phyloP scores from a whole-genome alignment of 805 yeast species.

The Starmerella lactis-condensi region DNA sequence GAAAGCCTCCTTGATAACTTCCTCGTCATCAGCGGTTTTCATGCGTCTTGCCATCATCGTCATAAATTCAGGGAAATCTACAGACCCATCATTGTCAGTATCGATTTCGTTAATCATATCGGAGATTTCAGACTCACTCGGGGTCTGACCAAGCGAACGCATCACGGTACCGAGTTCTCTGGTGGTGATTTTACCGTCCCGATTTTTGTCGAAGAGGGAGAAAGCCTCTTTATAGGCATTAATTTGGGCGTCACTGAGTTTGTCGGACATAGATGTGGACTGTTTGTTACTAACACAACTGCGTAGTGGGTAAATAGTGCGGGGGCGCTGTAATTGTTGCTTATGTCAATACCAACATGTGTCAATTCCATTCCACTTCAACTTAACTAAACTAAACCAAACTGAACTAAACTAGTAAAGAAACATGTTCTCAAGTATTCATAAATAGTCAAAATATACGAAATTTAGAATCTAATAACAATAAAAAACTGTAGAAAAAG shows the following conservation, averaged over 20 bases:
- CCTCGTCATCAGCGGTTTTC: slow-evolving; percentile 93
- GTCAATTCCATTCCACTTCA: too few relatives aligned
- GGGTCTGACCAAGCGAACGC: slow-evolving; percentile 97
- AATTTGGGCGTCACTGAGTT: slow-evolving; percentile 88
- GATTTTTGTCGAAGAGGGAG: slow-evolving; percentile 88
- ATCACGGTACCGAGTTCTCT: slow-evolving; percentile 92
- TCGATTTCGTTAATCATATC: slow-evolving; percentile 97
- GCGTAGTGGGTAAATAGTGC: too few relatives aligned
- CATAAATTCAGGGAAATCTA: slow-evolving; percentile 64
- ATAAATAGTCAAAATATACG: too few relatives aligned
- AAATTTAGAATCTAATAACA: too few relatives aligned
- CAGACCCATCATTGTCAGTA: slow-evolving; percentile 79
- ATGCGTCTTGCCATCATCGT: slow-evolving; percentile 83
- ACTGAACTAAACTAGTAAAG: too few relatives aligned
- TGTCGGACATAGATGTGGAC: slow-evolving; percentile 37
- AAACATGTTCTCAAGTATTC: too few relatives aligned
- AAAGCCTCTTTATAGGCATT: slow-evolving; percentile 96
- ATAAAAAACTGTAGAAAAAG: too few relatives aligned
- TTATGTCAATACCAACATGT: too few relatives aligned
- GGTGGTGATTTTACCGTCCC: slow-evolving; percentile 88
- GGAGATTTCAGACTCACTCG: slow-evolving; percentile 85
- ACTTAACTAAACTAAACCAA: too few relatives aligned
- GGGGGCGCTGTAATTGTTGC: too few relatives aligned
- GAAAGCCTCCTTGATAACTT: slow-evolving; percentile 92
- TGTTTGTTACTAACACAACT: neutral